Percentiles rank a stretch among this genome's conserved stretches.
phyloP scores from a whole-genome alignment of 108 stramenopile genomes.

The Bacterosira constricta region DNA sequence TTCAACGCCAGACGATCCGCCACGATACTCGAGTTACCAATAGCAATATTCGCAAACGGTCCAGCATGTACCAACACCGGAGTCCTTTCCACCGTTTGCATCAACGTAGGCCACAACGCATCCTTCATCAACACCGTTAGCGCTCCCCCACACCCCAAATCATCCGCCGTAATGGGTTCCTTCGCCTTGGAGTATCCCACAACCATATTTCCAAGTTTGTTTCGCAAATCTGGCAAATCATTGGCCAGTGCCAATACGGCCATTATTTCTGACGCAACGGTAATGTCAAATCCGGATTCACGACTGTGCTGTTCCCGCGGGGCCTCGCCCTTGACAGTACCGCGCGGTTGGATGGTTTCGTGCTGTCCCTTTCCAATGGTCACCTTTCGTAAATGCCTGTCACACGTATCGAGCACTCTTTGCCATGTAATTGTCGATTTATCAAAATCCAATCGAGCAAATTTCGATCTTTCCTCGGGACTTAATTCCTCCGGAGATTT shows the following conservation, averaged over 20 bases:
- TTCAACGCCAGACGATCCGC: conserved; percentile 94
- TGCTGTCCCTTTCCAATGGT: conserved; percentile 83
- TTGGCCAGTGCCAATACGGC: conserved; percentile 95
- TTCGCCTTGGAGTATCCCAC: conserved; percentile 78
- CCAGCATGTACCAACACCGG: conserved; percentile 98
- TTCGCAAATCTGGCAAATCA: conserved; percentile 88
- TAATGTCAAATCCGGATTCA: conserved; percentile 97
- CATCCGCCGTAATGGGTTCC: conserved; percentile 93
- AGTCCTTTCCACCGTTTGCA: conserved; percentile 98
- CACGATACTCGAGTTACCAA: conserved; percentile 95
- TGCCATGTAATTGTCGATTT: conserved; percentile 96
- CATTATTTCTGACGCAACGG: conserved; percentile 99
- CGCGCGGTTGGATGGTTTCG: conserved; percentile 80
- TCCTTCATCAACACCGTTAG: conserved; percentile 97
- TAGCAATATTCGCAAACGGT: conserved; percentile 97
- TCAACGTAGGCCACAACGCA: conserved; percentile 94
- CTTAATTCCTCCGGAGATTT: conserved; percentile 85
- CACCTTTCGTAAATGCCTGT: conserved; percentile 91
- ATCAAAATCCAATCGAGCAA: conserved; percentile 95
- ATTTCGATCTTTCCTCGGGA: conserved; percentile 73
- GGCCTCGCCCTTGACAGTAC: conserved; percentile 47
- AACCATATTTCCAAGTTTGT: conserved; percentile 94
- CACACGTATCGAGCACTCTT: conserved; percentile 97
- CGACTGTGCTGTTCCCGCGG: conserved; percentile 74
- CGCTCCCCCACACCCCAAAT: conserved; percentile 97